Percentiles rank a stretch among this genome's conserved stretches.
phyloP scores from a whole-genome alignment of 2,329 filamentous ascomycete species.

The Neurospora sp. region DNA sequence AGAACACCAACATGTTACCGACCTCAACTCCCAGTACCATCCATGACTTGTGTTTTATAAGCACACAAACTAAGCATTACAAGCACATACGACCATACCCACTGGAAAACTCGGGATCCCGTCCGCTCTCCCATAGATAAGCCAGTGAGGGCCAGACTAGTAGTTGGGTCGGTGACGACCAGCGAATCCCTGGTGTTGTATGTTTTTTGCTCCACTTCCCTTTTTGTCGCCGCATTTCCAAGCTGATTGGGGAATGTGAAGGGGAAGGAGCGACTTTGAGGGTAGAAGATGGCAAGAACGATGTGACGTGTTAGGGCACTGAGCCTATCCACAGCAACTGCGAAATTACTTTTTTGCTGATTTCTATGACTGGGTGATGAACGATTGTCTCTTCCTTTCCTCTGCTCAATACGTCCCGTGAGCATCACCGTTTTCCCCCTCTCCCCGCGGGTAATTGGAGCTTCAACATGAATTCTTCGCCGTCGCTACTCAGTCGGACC shows the following conservation, averaged over 20 bases:
- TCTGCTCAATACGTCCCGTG: neutral
- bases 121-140: neutral
- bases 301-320: neutral
- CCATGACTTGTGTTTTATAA: too few relatives aligned
- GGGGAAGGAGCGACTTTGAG: neutral
- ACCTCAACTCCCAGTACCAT: too few relatives aligned
- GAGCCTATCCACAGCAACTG: neutral
- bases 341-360: neutral
- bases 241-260: too few relatives aligned
- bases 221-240: neutral
- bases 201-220: neutral
- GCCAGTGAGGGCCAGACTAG: too few relatives aligned
- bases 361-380: neutral
- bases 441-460: neutral
- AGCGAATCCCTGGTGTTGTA: neutral
- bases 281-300: neutral
- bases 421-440: neutral
- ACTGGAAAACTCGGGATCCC: neutral
- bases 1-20: too few relatives aligned
- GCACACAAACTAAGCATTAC: too few relatives aligned
- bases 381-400: neutral
- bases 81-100: neutral
- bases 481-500: neutral
- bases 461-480: neutral
- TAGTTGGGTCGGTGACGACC: too few relatives aligned